phyloP scores from a whole-genome alignment of 495 filamentous ascomycete species.

The Penicillium crystallinum region DNA sequence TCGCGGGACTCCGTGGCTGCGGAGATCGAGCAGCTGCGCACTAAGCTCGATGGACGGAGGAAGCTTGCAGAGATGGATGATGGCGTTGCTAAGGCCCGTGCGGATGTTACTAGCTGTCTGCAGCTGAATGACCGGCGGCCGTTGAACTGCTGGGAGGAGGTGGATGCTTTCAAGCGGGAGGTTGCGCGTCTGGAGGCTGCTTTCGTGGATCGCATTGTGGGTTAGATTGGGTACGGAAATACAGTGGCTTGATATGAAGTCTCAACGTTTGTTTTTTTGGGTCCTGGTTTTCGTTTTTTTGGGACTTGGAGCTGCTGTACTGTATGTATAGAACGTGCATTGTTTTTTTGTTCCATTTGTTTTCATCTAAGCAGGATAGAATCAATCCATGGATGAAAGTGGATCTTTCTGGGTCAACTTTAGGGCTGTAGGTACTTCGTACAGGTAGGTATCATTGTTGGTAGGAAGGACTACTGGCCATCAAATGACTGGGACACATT shows the following conservation, averaged over 20 bases:
- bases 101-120: conserved; percentile 76
- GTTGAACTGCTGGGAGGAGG: conserved; percentile 93
- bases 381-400: conserved; percentile 13
- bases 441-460: no score
- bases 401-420: neutral
- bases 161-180: conserved; percentile 82
- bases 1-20: conserved; percentile 50
- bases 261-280: conserved; percentile 3
- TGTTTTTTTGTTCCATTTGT: conserved; percentile 18
- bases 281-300: conserved; percentile 3
- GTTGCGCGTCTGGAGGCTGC: conserved; percentile 76
- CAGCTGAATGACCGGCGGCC: conserved; percentile 81
- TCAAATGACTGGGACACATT: neutral
- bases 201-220: conserved; percentile 81
- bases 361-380: conserved; percentile 14
- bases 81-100: conserved; percentile 65
- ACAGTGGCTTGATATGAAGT: conserved; percentile 11
- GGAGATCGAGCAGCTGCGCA: conserved; percentile 70
- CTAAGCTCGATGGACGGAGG: conserved; percentile 68
- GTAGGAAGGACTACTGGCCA: neutral
- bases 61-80: conserved; percentile 62
- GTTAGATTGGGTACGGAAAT: conserved; percentile 25
- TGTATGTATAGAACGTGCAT: conserved; percentile 30
- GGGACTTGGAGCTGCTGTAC: conserved; percentile 19
- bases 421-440: neutral